Percentiles rank a stretch among this genome's conserved stretches.
Conservation (phyloP, 2,329 filamentous ascomycete species). For the Cercospora zeae-maydis region DNA sequence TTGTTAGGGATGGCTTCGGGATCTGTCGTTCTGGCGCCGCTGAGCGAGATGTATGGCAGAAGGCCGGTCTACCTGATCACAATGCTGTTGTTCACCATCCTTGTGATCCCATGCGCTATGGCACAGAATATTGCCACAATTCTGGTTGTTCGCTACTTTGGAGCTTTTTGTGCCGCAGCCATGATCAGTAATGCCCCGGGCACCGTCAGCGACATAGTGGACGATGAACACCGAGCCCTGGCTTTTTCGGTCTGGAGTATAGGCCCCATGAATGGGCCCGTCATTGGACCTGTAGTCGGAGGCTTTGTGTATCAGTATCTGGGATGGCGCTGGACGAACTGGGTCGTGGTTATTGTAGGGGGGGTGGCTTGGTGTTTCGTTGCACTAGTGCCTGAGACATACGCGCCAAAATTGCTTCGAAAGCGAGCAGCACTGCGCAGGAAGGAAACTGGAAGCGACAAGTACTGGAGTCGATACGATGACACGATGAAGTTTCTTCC, state of each 20-base stretch:
- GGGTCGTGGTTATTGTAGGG: conserved; percentile 71
- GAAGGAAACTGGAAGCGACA: conserved; percentile 65
- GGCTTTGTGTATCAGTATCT: conserved; percentile 75
- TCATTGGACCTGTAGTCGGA: conserved; percentile 56
- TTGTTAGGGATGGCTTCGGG: conserved; percentile 70
- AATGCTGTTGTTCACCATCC: conserved; percentile 60
- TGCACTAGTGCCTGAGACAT: conserved; percentile 66
- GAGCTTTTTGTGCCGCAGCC: conserved; percentile 69
- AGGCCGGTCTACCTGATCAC: conserved; percentile 65
- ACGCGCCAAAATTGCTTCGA: conserved; percentile 67
- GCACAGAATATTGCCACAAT: conserved; percentile 65
- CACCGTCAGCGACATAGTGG: conserved; percentile 77
- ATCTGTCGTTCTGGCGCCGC: conserved; percentile 67
- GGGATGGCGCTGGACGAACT: conserved; percentile 74
- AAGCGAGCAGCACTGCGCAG: conserved; percentile 61
- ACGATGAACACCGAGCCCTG: conserved; percentile 74
- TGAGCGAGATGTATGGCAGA: conserved; percentile 68
- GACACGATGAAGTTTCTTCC: conserved; percentile 61
- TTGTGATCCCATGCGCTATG: conserved; percentile 69
- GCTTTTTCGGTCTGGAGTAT: conserved; percentile 80
- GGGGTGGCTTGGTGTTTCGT: conserved; percentile 60
- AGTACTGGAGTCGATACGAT: conserved; percentile 80
- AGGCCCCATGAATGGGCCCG: conserved; percentile 71
- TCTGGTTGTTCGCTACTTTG: conserved; percentile 70
- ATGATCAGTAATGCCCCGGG: conserved; percentile 83